phyloP scores from a whole-genome alignment of 2,329 filamentous ascomycete species.

The Aschersonia sp. region DNA sequence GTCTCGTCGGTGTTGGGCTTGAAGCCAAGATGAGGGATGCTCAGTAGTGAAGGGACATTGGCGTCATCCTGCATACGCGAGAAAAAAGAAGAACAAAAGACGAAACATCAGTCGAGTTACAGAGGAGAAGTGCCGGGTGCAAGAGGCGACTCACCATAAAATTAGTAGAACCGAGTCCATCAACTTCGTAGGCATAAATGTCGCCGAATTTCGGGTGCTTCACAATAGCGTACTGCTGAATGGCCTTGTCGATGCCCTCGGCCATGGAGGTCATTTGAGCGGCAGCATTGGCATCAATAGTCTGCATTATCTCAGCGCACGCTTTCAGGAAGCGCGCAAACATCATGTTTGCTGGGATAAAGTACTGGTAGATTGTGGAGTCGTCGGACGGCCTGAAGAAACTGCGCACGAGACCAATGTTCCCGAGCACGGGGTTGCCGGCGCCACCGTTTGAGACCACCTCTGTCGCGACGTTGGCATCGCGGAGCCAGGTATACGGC shows the following conservation, averaged over 20 bases:
- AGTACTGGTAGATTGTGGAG: slow-evolving; percentile 69
- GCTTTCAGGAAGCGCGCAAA: slow-evolving; percentile 47
- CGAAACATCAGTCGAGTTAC: too few species aligned
- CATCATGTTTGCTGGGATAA: slow-evolving; percentile 86
- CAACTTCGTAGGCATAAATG: slow-evolving; percentile 56
- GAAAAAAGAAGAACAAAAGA: too few species aligned
- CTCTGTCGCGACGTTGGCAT: slow-evolving; percentile 61
- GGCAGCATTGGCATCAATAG: slow-evolving; percentile 34
- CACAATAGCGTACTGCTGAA: slow-evolving; percentile 55
- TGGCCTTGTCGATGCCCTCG: slow-evolving; percentile 41
- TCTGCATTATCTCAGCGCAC: slow-evolving; percentile 28
- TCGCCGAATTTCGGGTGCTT: slow-evolving; percentile 43
- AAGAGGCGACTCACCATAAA: slow-evolving; percentile 30
- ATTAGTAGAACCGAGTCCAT: slow-evolving; percentile 47
- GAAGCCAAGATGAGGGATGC: slow-evolving; percentile 44
- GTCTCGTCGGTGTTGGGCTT: slow-evolving; percentile 39
- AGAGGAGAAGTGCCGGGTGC: too few species aligned
- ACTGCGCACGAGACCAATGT: slow-evolving; percentile 73
- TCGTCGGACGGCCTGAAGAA: slow-evolving; percentile 89
- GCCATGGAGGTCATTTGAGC: slow-evolving; percentile 44
- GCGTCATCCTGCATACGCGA: slow-evolving; percentile 34
- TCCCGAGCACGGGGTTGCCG: slow-evolving; percentile 63
- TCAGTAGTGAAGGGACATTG: slow-evolving; percentile 47
- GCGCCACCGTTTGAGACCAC: slow-evolving; percentile 63
- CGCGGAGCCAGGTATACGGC: slow-evolving; percentile 65